These are phyloP conservation scores for Linum lewisii DNA, from an alignment of 345 rosid species.

Conservation along the genomic window DNA sequence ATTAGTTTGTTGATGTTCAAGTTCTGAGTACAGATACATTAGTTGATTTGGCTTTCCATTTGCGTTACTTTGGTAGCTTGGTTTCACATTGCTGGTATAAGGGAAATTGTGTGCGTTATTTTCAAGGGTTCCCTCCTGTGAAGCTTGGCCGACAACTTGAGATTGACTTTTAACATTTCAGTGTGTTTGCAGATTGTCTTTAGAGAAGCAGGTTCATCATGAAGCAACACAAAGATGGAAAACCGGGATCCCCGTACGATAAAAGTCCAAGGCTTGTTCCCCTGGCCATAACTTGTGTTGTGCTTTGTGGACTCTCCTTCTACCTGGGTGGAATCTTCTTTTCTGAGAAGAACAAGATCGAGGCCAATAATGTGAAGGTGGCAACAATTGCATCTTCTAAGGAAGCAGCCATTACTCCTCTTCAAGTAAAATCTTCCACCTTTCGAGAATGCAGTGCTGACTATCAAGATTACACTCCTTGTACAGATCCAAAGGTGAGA, in stretches of 20 bases:
- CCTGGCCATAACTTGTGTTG: conserved; percentile 33
- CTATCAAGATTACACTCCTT: conserved; percentile 93
- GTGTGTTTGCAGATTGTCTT: conserved; percentile 26
- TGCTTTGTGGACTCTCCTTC: conserved; percentile 75
- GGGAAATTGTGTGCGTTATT: background rate
- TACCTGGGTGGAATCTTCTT: conserved; percentile 81
- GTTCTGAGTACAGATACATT: background rate
- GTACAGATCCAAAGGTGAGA: conserved; percentile 92
- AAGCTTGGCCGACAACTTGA: background rate
- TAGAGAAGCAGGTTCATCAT: conserved; percentile 21
- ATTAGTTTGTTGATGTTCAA: background rate
- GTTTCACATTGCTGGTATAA: background rate
- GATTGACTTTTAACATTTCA: conserved; percentile 1
- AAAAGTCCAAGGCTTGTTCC: conserved; percentile 40
- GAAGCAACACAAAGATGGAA: conserved; percentile 78
- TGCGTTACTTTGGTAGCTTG: background rate
- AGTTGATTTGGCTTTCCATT: background rate
- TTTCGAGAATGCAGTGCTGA: conserved; percentile 75
- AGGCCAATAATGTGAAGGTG: conserved; percentile 28
- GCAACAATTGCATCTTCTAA: conserved; percentile 40
- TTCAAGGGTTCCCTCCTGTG: background rate
- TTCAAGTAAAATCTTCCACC: conserved; percentile 41
- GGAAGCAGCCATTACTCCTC: conserved; percentile 35
- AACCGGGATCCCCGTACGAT: conserved; percentile 40
- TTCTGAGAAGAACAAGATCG: conserved; percentile 36